These are phyloP conservation scores for Penicillium longicatenatum DNA, from an alignment of 495 filamentous ascomycete species.

Conservation along the genomic window DNA sequence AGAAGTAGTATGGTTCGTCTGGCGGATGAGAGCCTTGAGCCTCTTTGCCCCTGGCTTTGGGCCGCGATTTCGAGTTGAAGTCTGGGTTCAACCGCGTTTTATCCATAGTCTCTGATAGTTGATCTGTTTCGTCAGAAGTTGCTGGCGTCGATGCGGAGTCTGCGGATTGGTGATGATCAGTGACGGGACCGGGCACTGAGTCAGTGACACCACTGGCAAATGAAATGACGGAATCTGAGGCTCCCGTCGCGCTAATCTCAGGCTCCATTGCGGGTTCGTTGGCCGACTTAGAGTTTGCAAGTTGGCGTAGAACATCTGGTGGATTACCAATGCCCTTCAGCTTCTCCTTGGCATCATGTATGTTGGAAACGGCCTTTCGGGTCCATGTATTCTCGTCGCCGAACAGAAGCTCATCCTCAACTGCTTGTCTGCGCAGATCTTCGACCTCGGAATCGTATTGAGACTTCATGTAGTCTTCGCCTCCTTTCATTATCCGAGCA, in stretches of 20 bases:
- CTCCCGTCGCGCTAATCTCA: background rate
- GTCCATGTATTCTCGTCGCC: slow-evolving; percentile 93
- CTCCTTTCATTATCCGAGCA: slow-evolving; percentile 93
- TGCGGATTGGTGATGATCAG: slow-evolving; percentile 6
- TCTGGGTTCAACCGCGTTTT: slow-evolving; percentile 24
- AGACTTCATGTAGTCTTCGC: slow-evolving; percentile 78
- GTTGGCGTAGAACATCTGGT: slow-evolving; percentile 56
- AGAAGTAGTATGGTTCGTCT: slow-evolving; percentile 72
- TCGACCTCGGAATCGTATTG: slow-evolving; percentile 79
- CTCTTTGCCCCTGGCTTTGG: slow-evolving; percentile 28
- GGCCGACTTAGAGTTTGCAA: slow-evolving; percentile 45
- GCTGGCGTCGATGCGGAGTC: slow-evolving; percentile 13
- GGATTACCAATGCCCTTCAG: slow-evolving; percentile 71
- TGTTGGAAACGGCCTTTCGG: slow-evolving; percentile 71
- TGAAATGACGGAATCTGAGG: slow-evolving; percentile 42
- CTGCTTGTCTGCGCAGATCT: slow-evolving; percentile 71
- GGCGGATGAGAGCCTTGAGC: slow-evolving; percentile 29
- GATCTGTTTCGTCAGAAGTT: slow-evolving; percentile 24
- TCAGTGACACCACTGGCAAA: slow-evolving; percentile 43
- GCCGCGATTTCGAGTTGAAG: slow-evolving; percentile 25
- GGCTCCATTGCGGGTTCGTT: slow-evolving; percentile 43
- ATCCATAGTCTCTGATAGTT: slow-evolving; percentile 34
- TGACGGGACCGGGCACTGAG: slow-evolving; percentile 9
- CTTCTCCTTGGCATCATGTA: slow-evolving; percentile 73
- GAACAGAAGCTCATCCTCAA: slow-evolving; percentile 90